Evolutionary conservation across 352 stramenopile genomes (phyloP).

Genomic region (Pythium phragmitis): DNA sequence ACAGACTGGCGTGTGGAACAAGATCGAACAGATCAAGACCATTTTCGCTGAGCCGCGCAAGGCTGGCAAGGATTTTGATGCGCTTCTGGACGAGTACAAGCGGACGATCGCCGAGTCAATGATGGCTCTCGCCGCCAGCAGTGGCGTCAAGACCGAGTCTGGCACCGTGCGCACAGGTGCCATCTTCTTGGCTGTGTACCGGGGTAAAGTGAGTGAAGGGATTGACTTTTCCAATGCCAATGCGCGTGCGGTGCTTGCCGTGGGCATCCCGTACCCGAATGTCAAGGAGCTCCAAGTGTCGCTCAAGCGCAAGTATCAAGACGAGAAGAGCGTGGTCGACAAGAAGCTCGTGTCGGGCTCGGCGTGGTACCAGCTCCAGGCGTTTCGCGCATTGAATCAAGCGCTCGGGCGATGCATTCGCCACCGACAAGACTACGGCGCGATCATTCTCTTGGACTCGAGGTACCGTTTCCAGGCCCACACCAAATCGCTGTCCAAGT

Average conservation of each 20-base stretch:
- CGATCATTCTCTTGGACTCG: slow-evolving; percentile 96
- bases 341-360: slow-evolving; percentile 66
- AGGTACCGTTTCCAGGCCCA: slow-evolving; percentile 65
- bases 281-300: slow-evolving; percentile 91
- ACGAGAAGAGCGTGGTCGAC: slow-evolving; percentile 65
- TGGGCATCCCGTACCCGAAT: slow-evolving; percentile 97
- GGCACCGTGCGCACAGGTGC: slow-evolving; percentile 64
- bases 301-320: slow-evolving; percentile 82
- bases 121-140: slow-evolving; percentile 3
- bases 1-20: slow-evolving; percentile 58
- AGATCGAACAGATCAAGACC: slow-evolving; percentile 61
- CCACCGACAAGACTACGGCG: slow-evolving; percentile 96
- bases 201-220: slow-evolving; percentile 98
- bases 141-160: slow-evolving; percentile 11
- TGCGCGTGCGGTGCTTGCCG: slow-evolving; percentile 96
- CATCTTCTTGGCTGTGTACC: slow-evolving; percentile 97
- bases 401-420: slow-evolving; percentile 98
- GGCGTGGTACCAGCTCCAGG: slow-evolving; percentile 97
- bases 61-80: slow-evolving; percentile 82
- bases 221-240: slow-evolving; percentile 99
- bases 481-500: slow-evolving; percentile 73
- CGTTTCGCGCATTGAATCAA: slow-evolving; percentile 98
- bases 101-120: slow-evolving; percentile 34
- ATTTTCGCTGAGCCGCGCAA: slow-evolving; percentile 71
- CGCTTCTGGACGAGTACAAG: slow-evolving; percentile 76